Percentiles rank a stretch among this genome's conserved stretches.
These are phyloP conservation scores for Blastobotrys proliferans DNA, from an alignment of 1,139 yeast genomes.

Conservation along the genomic window DNA sequence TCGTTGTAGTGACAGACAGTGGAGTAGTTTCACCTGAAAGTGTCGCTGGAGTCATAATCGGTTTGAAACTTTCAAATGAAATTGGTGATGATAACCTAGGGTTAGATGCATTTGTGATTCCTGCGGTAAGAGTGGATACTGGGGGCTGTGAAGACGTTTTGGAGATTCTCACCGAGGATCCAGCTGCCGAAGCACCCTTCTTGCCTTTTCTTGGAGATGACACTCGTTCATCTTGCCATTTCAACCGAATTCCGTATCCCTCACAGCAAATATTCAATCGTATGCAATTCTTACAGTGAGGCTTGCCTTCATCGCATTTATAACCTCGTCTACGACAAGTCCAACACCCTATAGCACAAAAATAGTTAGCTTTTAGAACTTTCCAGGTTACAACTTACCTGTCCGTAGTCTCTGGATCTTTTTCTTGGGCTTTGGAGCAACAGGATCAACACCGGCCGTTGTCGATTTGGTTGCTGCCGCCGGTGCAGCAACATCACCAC, in stretches of 20 bases:
- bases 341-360: slow-evolving; percentile 51
- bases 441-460: background rate
- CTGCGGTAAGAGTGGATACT: background rate
- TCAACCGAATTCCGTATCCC: slow-evolving; percentile 29
- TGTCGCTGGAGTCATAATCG: no score
- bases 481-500: no score
- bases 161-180: background rate
- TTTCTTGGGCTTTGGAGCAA: slow-evolving; percentile 18
- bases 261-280: slow-evolving; percentile 27
- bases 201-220: slow-evolving; percentile 8
- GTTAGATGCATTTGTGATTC: background rate
- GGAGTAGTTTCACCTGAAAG: no score
- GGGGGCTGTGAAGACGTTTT: background rate
- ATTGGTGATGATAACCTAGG: slow-evolving; percentile 3
- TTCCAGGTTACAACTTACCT: slow-evolving; percentile 17
- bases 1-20: no score
- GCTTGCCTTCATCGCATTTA: slow-evolving; percentile 77
- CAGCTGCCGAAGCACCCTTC: background rate
- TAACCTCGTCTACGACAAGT: slow-evolving; percentile 78
- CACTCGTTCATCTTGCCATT: slow-evolving; percentile 24
- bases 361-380: background rate
- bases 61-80: slow-evolving; percentile 1
- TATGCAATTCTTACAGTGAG: slow-evolving; percentile 36
- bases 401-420: slow-evolving; percentile 28
- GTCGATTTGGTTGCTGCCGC: background rate